Evolutionary conservation across 2,329 filamentous ascomycete genomes (phyloP).

Genomic region (Fusarium graminum): DNA sequence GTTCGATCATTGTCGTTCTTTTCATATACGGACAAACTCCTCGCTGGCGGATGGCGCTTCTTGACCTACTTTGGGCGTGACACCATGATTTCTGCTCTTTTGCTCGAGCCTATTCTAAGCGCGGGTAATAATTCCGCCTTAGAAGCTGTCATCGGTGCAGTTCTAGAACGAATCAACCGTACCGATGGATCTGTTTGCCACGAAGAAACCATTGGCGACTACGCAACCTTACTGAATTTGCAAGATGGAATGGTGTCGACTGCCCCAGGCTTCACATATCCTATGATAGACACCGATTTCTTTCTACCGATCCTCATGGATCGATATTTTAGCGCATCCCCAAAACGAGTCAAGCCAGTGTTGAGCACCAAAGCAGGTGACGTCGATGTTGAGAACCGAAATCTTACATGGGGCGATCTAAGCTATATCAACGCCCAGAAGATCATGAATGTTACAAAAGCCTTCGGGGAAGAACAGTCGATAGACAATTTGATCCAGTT

Average conservation of each 20-base stretch:
- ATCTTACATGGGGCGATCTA: slow-evolving; percentile 66
- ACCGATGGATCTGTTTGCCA: slow-evolving; percentile 73
- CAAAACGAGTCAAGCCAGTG: slow-evolving; percentile 55
- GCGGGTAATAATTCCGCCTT: slow-evolving; percentile 66
- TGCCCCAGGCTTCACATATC: slow-evolving; percentile 68
- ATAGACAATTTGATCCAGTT: slow-evolving; percentile 70
- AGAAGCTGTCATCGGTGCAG: slow-evolving; percentile 71
- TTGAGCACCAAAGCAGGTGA: slow-evolving; percentile 61
- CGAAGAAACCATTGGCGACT: slow-evolving; percentile 75
- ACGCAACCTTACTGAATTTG: slow-evolving; percentile 70
- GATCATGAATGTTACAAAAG: slow-evolving; percentile 67
- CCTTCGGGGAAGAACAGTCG: slow-evolving; percentile 66
- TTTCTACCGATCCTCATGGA: slow-evolving; percentile 70
- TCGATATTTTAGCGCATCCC: slow-evolving; percentile 66
- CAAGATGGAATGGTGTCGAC: slow-evolving; percentile 66
- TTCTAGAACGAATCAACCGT: slow-evolving; percentile 71
- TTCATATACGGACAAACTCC: slow-evolving; percentile 72
- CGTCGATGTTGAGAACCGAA: slow-evolving; percentile 61
- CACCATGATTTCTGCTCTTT: slow-evolving; percentile 70
- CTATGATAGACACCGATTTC: slow-evolving; percentile 74
- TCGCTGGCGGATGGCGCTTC: slow-evolving; percentile 75
- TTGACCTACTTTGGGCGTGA: slow-evolving; percentile 76
- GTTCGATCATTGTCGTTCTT: slow-evolving; percentile 65
- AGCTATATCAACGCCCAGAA: slow-evolving; percentile 66
- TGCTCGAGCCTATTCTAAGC: slow-evolving; percentile 70